Conservation (phyloP, 306 rosid genomes). For the Trifolium subterraneum region DNA sequence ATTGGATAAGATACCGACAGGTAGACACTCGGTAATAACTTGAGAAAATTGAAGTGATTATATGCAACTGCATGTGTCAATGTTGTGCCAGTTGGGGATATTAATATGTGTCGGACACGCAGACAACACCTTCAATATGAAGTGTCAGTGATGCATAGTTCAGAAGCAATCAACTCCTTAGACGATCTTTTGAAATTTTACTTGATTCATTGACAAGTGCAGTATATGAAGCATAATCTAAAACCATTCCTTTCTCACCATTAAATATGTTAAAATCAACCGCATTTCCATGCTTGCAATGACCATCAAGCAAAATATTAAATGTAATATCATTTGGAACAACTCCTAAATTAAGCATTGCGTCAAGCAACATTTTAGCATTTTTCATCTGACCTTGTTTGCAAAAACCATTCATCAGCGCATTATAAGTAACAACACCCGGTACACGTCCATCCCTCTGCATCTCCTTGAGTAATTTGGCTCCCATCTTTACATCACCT, state of each 20-base stretch:
- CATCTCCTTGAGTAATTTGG: conserved; percentile 80
- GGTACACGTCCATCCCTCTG: conserved; percentile 66
- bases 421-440: conserved; percentile 77
- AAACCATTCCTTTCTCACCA: conserved; percentile 70
- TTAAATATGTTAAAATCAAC: conserved; percentile 52
- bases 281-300: conserved; percentile 65
- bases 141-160: not conserved
- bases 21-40: not conserved
- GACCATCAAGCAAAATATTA: conserved; percentile 88
- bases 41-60: not conserved
- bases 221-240: conserved; percentile 74
- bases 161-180: conserved; percentile 53
- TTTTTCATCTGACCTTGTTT: conserved; percentile 95
- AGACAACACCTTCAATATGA: not conserved
- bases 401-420: conserved; percentile 87
- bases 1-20: not conserved
- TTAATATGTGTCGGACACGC: not conserved
- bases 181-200: conserved; percentile 52
- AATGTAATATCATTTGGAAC: conserved; percentile 86
- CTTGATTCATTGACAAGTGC: conserved; percentile 60
- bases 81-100: not conserved
- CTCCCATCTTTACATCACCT: conserved; percentile 74
- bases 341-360: conserved; percentile 84
- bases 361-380: conserved; percentile 79
- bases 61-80: not conserved